Base-by-base conservation (phyloP, 1,139 yeast genomes). In the Blastobotrys apis region DNA sequence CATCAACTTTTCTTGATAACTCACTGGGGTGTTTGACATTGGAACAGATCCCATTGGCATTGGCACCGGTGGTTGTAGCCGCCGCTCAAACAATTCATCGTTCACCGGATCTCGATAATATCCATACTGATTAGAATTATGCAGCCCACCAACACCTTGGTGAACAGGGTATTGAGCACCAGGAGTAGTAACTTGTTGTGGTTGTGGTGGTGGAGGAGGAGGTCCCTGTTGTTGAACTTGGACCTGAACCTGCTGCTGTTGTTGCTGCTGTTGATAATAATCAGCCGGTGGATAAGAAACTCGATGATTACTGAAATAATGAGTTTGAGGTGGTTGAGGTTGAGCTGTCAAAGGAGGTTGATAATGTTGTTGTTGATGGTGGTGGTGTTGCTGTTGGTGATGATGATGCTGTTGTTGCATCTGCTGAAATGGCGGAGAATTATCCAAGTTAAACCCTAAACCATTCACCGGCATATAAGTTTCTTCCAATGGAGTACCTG, bases 401-500 rank as follows among this genome's bases (percentile, higher is more conserved):
- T 10, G 15, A n/a, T 13, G 39, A 8, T 26, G 31, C 17, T 37
- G 32, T 25, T 25, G 27, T 9, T 25, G 27, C 10, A 12, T 12
- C 10, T 38, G 36, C 4, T 19, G 30, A 13, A 13, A 23, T n/a
- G 20, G 33, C 6, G 20, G 35, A 32, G 35, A 9, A 6, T 12
- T 22, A 5, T 34, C 38, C 29, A 34, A 17, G 21, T 35, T 25
- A 27, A 43, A 43, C 16, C 46, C 46, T 26, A 43, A 33, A 9
- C 46, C 46, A 12, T 35, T 39, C n/a, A 30, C 42, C 5, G 45
- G 41, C 13, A 27, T 23, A 23, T 41, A 44, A 5, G 34, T 35
- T 27, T 41, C 48, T 26, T 47, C 48, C 38, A 47, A 13, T 13
- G 50, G 50, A 17, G 50, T 47, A 20, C 48, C 50, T 9, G 50